Evolutionary conservation across 257 asterid species (phyloP).

Genomic region (Lithospermum erythrorhizon): DNA sequence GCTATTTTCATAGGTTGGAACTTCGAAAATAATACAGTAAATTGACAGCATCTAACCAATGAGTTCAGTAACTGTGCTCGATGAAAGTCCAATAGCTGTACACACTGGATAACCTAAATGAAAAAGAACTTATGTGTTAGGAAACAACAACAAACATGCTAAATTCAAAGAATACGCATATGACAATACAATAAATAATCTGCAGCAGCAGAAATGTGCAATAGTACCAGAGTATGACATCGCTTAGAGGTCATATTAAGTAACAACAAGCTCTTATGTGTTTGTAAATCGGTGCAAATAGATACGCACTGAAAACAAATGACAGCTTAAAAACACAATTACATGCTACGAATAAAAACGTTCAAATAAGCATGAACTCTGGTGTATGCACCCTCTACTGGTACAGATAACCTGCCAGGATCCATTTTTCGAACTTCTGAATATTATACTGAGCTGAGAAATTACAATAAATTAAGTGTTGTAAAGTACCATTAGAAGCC

Average conservation of each 20-base stretch:
- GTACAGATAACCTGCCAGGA: background rate
- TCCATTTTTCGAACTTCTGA: background rate
- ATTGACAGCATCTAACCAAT: conserved; percentile 37
- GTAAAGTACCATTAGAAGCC: background rate
- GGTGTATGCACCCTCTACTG: background rate
- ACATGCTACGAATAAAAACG: background rate
- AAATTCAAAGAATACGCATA: background rate
- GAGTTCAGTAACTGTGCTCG: conserved; percentile 43
- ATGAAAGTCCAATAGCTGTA: conserved; percentile 61
- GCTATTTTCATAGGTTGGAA: background rate
- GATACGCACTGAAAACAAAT: background rate
- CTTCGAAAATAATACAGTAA: background rate
- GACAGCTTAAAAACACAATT: background rate
- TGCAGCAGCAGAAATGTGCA: background rate
- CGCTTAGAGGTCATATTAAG: background rate
- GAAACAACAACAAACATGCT: background rate
- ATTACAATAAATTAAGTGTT: background rate
- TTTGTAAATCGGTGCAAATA: background rate
- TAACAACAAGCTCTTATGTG: background rate
- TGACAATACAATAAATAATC: background rate
- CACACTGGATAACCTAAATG: conserved; percentile 87
- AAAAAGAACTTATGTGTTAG: background rate
- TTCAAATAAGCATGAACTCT: background rate
- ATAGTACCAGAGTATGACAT: background rate
- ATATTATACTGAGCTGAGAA: background rate